phyloP scores from a whole-genome alignment of 139 green algal species.

The Chlorella sp. region DNA sequence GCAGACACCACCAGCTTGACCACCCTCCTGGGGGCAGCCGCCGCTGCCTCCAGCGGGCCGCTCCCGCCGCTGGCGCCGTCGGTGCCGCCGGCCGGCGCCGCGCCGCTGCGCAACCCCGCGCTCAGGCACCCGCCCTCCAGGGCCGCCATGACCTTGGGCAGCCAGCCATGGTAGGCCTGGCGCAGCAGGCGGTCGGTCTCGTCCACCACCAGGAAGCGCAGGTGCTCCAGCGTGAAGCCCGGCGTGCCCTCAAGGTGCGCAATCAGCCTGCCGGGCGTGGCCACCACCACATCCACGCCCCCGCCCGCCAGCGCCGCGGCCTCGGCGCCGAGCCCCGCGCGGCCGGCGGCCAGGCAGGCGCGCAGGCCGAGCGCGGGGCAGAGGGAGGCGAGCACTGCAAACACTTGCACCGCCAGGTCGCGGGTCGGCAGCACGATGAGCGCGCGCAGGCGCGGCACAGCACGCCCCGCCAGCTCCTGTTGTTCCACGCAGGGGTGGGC shows the following conservation, averaged over 20 bases:
- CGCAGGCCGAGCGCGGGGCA: conserved; percentile 56
- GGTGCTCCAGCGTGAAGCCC: conserved; percentile 46
- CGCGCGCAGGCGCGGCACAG: conserved; percentile 45
- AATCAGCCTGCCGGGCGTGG: conserved; percentile 81
- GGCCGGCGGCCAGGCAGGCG: conserved; percentile 55
- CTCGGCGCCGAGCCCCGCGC: conserved; percentile 43
- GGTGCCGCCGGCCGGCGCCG: conserved; percentile 1
- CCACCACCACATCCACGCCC: conserved; percentile 61
- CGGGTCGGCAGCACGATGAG: conserved; percentile 84
- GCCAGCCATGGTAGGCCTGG: conserved; percentile 94
- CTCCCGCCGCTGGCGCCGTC: neutral
- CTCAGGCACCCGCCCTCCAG: conserved; percentile 10
- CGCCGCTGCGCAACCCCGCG: neutral
- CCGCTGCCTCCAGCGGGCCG: neutral
- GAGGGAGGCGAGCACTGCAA: conserved; percentile 59
- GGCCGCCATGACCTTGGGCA: conserved; percentile 68
- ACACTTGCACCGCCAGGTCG: conserved; percentile 82
- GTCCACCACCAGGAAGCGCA: conserved; percentile 88
- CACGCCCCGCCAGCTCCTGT: conserved; percentile 56
- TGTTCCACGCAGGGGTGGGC: no score
- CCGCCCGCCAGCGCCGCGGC: conserved; percentile 38
- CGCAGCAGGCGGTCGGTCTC: conserved; percentile 91
- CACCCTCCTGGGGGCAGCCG: conserved; percentile 14
- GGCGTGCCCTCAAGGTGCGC: conserved; percentile 63
- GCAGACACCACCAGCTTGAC: conserved; percentile 91